Percentiles rank a stretch among this genome's conserved stretches.
Conservation (phyloP, 176 grass and related monocot species). For the Rhynchospora pubera region DNA sequence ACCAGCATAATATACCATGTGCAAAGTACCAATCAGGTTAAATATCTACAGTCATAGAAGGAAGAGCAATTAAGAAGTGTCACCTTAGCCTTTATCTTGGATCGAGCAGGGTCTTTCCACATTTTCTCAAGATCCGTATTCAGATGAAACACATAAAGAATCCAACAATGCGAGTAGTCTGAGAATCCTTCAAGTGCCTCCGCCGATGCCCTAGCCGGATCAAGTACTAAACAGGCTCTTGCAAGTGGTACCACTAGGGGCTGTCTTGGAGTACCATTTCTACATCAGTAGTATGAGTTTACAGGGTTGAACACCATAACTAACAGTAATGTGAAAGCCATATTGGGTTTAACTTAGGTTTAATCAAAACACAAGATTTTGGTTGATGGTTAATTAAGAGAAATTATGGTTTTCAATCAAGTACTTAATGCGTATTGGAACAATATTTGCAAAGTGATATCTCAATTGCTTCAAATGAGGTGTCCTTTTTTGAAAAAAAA, state of each 20-base stretch:
- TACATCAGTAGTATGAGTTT: background rate
- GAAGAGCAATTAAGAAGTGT: background rate
- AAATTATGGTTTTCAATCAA: too few relatives aligned
- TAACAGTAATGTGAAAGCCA: background rate
- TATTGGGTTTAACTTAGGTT: background rate
- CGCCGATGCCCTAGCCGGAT: constrained; percentile 45
- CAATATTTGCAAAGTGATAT: background rate
- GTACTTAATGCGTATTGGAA: background rate
- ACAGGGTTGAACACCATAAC: background rate
- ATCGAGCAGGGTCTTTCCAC: constrained; percentile 81
- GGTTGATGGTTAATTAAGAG: background rate
- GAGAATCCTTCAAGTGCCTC: constrained; percentile 69
- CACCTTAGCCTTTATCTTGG: constrained; percentile 92
- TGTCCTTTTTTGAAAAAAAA: too few relatives aligned
- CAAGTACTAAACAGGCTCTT: constrained; percentile 54
- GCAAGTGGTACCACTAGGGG: constrained; percentile 80
- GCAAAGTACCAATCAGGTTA: background rate
- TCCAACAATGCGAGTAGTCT: constrained; percentile 87
- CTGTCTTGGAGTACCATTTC: constrained; percentile 90
- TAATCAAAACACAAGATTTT: background rate
- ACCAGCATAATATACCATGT: background rate
- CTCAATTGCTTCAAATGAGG: too few relatives aligned
- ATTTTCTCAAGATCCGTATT: constrained; percentile 91
- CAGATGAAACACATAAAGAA: constrained; percentile 89
- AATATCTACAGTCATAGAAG: background rate